phyloP scores from a whole-genome alignment of 2,329 filamentous ascomycete genomes.

The Penicillium sp. region DNA sequence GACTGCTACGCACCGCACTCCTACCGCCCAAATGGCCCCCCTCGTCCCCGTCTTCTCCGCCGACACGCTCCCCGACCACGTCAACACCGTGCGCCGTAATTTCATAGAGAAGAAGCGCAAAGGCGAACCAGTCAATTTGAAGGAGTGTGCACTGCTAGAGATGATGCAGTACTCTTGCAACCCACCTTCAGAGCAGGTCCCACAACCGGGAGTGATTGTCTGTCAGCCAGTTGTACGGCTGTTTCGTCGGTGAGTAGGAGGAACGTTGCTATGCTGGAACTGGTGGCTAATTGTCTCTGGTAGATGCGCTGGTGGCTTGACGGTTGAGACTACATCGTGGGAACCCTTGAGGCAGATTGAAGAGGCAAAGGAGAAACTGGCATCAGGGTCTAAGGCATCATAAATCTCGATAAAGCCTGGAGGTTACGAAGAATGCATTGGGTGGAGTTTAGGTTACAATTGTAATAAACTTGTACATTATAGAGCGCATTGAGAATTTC shows the following conservation, averaged over 20 bases:
- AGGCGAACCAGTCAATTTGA: constrained; percentile 50
- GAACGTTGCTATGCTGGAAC: background rate
- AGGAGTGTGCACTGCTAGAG: constrained; percentile 58
- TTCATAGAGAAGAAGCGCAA: constrained; percentile 55
- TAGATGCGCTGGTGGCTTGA: constrained; percentile 54
- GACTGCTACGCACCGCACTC: background rate
- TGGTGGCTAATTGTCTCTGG: background rate
- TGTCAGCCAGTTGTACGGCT: constrained; percentile 60
- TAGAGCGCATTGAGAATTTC: constrained; percentile 4
- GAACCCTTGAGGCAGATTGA: constrained; percentile 44
- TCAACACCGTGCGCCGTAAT: constrained; percentile 49
- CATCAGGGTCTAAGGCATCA: constrained; percentile 24
- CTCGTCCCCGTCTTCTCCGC: constrained; percentile 55
- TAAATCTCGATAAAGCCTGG: background rate
- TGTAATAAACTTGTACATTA: background rate
- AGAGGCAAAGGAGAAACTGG: constrained; percentile 31
- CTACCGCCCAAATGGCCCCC: constrained; percentile 52
- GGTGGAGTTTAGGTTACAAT: constrained; percentile 14
- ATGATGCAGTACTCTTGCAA: constrained; percentile 65
- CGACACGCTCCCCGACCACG: constrained; percentile 50
- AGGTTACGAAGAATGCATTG: constrained; percentile 9
- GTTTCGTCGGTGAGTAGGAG: constrained; percentile 55
- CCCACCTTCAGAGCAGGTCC: constrained; percentile 46
- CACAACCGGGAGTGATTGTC: constrained; percentile 44
- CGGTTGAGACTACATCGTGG: constrained; percentile 64